Evolutionary conservation across 257 asterid genomes (phyloP).

Genomic region (Striga asiatica): DNA sequence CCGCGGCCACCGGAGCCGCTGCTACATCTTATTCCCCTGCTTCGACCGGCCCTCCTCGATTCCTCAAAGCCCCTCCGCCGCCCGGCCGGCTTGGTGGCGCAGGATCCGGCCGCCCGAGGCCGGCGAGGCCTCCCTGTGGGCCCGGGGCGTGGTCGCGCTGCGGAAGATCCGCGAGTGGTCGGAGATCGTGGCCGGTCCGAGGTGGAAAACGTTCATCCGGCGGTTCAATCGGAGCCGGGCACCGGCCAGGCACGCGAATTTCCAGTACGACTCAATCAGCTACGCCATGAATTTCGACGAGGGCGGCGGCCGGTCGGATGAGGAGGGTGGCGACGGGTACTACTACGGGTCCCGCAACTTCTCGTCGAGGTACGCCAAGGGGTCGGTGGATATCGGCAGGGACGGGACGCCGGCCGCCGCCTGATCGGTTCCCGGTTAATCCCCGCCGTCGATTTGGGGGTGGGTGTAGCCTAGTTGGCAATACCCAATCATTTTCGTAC

Average conservation of each 20-base stretch:
- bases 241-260: slow-evolving; percentile 28
- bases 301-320: slow-evolving; percentile 46
- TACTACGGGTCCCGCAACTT: slow-evolving; percentile 36
- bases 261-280: slow-evolving; percentile 64
- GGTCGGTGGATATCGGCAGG: slow-evolving; percentile 44
- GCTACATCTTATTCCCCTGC: slow-evolving; percentile 47
- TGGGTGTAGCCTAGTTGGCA: no score
- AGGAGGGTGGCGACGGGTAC: slow-evolving; percentile 39
- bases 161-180: slow-evolving; percentile 78
- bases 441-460: no score
- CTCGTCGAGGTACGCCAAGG: slow-evolving; percentile 73
- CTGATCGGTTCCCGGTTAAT: no score
- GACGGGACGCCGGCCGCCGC: no score
- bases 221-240: slow-evolving; percentile 58
- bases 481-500: neutral
- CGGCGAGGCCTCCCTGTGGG: slow-evolving; percentile 27
- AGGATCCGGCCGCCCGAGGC: slow-evolving; percentile 21
- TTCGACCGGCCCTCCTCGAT: slow-evolving; percentile 21
- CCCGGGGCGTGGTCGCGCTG: slow-evolving; percentile 42
- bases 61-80: slow-evolving; percentile 17
- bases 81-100: slow-evolving; percentile 42
- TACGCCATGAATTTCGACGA: slow-evolving; percentile 77
- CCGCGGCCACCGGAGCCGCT: slow-evolving; percentile 33
- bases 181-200: slow-evolving; percentile 79
- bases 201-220: slow-evolving; percentile 80